Conservation (phyloP, 345 rosid genomes). For the Geranium rotundifolium region DNA sequence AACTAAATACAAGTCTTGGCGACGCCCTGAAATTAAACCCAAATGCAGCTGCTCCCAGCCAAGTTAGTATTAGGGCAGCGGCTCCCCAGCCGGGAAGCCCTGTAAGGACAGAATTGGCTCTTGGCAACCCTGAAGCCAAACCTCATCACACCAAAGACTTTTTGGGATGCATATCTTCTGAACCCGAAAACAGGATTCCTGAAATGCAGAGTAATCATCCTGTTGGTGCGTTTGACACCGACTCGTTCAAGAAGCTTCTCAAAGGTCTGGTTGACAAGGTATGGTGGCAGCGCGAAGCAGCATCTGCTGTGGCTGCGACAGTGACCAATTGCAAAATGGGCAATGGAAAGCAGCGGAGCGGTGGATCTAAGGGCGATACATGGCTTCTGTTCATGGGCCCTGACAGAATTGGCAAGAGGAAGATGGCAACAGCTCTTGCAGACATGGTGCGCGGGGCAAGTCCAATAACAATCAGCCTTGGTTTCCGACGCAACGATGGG, state of each 20-base stretch:
- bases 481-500: slow-evolving; percentile 33
- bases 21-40: slow-evolving; percentile 26
- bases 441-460: slow-evolving; percentile 39
- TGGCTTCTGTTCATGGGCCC: slow-evolving; percentile 91
- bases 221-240: slow-evolving; percentile 37
- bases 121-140: slow-evolving; percentile 47
- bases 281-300: slow-evolving; percentile 95
- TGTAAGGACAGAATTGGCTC: slow-evolving; percentile 73
- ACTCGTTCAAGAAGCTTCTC: slow-evolving; percentile 65
- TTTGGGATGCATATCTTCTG: slow-evolving; percentile 56
- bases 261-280: slow-evolving; percentile 64
- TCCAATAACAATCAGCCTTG: slow-evolving; percentile 54
- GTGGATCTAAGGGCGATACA: slow-evolving; percentile 49
- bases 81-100: slow-evolving; percentile 64
- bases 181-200: slow-evolving; percentile 30
- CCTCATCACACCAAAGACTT: slow-evolving; percentile 37
- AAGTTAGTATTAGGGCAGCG: slow-evolving; percentile 15
- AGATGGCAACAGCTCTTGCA: slow-evolving; percentile 73
- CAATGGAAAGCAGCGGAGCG: slow-evolving; percentile 44
- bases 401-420: slow-evolving; percentile 75
- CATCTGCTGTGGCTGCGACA: slow-evolving; percentile 67
- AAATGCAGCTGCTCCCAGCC: slow-evolving; percentile 20
- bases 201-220: slow-evolving; percentile 34
- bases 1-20: slow-evolving; percentile 31
- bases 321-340: slow-evolving; percentile 65